Evolutionary conservation across 805 yeast species (phyloP), one percentile per base, ranked within the genome.

Genomic region (Soucietia sequanensis): DNA sequence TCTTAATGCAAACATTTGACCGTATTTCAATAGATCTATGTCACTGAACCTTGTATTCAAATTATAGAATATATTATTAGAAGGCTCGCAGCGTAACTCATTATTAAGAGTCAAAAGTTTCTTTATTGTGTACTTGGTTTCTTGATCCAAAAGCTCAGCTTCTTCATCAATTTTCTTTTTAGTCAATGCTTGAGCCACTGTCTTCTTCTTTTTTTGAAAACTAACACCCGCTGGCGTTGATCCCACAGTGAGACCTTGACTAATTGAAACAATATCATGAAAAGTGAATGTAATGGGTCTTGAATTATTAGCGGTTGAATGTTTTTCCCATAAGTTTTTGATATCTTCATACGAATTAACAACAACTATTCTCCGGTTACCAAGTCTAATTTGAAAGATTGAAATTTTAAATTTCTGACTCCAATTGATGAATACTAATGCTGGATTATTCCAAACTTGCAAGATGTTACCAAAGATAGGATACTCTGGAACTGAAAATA

Each of bases 271-370:
- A 2, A 83, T 66, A 13, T 68, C 61, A 57, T 85, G 93, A 58
- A 85, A 84, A 1, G 89, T 81, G 54, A 75, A 76, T 35, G 74
- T 63, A 14, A 68, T 56, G 0, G 93, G 93, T 27, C 95, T 62
- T 1, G 91, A 84, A 46, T 77, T 80, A 40, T 75, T 76, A 3
- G 80, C 74, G 22, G 64, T 52, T 6, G 78, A 60, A 28, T 56
- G 41, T 11, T 46, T 47, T 18, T 72, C 54, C 84, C 85, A 82
- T 3, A 84, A 56, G 16, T 61, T 61, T 24, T 58, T 53, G 1
- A 80, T 77, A 5, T 81, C 71, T 4, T 69, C 72, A 44, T 62
- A 80, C 1, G 83, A 72, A 50, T 84, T 82, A n/a, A 79, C 90
- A 12, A 85, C 80, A 9, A 85, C 70, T 1, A 81, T 74, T 10